phyloP scores from a whole-genome alignment of 78 protist genomes.

The Polysphondylium violaceum region DNA sequence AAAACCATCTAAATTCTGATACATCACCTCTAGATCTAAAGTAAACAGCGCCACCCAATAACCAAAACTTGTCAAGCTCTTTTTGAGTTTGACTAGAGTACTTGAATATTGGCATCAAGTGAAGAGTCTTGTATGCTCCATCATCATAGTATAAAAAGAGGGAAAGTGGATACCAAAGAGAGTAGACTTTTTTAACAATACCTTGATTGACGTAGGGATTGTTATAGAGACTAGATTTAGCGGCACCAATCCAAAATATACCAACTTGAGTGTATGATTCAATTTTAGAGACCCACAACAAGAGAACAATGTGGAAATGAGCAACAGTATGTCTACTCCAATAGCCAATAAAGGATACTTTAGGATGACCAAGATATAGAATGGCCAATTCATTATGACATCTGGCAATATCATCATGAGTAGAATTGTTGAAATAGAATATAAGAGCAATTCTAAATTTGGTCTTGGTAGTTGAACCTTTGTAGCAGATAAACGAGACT shows the following conservation, averaged over 20 bases:
- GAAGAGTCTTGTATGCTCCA: slow-evolving; percentile 4
- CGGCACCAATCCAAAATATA: slow-evolving; percentile 36
- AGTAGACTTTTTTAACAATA: not conserved
- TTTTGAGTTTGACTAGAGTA: not conserved
- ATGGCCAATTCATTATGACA: too few species aligned
- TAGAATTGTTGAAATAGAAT: slow-evolving; percentile 6
- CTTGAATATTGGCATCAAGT: slow-evolving; percentile 53
- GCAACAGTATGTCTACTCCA: slow-evolving; percentile 3
- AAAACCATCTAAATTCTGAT: slow-evolving; percentile 50
- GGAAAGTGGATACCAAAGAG: slow-evolving; percentile 22
- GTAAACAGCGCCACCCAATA: slow-evolving; percentile 29
- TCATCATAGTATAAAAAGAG: slow-evolving; percentile 36
- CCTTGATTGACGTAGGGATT: slow-evolving; percentile 3
- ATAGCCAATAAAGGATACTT: slow-evolving; percentile 36
- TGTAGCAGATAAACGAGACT: not conserved
- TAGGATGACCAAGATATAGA: slow-evolving; percentile 65
- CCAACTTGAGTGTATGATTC: slow-evolving; percentile 55
- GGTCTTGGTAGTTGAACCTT: not conserved
- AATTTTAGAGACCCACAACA: slow-evolving; percentile 22
- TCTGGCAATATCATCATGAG: too few species aligned
- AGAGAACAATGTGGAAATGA: slow-evolving; percentile 32
- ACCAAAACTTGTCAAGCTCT: slow-evolving; percentile 42
- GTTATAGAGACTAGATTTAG: not conserved
- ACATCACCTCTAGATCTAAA: not conserved
- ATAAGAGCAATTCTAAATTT: slow-evolving; percentile 21